Evolutionary conservation across 768 basidiomycete genomes (phyloP).

Genomic region (Amanita inopinata): DNA sequence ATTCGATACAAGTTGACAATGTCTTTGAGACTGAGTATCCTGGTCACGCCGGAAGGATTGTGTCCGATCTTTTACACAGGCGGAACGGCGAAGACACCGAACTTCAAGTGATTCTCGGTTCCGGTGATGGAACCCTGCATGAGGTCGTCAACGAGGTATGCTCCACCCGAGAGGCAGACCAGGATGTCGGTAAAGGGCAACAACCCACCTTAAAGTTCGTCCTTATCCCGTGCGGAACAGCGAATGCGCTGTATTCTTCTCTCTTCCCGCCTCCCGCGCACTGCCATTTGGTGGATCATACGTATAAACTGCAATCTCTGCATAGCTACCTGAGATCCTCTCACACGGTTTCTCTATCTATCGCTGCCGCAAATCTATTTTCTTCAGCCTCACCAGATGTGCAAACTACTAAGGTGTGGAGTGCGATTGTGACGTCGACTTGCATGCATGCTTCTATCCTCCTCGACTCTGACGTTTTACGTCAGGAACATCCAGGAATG

Average conservation of each 20-base stretch:
- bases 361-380: slow-evolving; percentile 43
- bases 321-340: slow-evolving; percentile 36
- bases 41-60: slow-evolving; percentile 45
- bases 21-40: slow-evolving; percentile 37
- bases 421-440: slow-evolving; percentile 83
- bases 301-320: slow-evolving; percentile 47
- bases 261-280: slow-evolving; percentile 45
- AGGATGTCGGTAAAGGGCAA: neutral
- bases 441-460: slow-evolving; percentile 81
- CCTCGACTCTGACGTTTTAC: slow-evolving; percentile 68
- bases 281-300: slow-evolving; percentile 14
- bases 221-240: slow-evolving; percentile 76
- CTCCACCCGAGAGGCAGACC: slow-evolving; percentile 10
- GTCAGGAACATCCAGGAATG: slow-evolving; percentile 59
- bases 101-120: slow-evolving; percentile 50
- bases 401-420: slow-evolving; percentile 22
- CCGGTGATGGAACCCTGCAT: slow-evolving; percentile 90
- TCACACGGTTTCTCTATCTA: slow-evolving; percentile 32
- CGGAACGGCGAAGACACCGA: slow-evolving; percentile 17
- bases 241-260: slow-evolving; percentile 82
- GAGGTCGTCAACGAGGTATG: slow-evolving; percentile 68
- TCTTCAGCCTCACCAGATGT: slow-evolving; percentile 19
- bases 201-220: slow-evolving; percentile 31
- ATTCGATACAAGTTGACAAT: slow-evolving; percentile 28
- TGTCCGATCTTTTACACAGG: slow-evolving; percentile 28